Evolutionary conservation across 257 asterid species (phyloP).

Genomic region (Salvia hispanica): DNA sequence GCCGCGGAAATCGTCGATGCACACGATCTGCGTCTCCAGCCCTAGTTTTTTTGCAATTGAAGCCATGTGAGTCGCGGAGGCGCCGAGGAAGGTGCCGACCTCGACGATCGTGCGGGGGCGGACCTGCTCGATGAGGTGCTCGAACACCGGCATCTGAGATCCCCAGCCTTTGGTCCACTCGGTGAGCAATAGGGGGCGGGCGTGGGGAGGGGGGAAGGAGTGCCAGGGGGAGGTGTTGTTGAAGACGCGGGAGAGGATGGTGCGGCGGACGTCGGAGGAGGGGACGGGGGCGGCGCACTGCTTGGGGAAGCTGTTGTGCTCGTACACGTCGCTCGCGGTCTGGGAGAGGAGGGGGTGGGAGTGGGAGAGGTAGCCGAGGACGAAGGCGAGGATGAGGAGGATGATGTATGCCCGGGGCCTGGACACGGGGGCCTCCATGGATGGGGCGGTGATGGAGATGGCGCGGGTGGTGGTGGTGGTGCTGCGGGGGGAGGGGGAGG

Average conservation of each 20-base stretch:
- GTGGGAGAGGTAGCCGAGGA: slow-evolving; percentile 42
- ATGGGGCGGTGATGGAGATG: no score
- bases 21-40: slow-evolving; percentile 47
- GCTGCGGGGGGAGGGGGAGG: not conserved
- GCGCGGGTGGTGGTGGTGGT: slow-evolving; percentile 14
- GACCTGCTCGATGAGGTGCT: slow-evolving; percentile 48
- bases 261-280: slow-evolving; percentile 29
- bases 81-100: slow-evolving; percentile 67
- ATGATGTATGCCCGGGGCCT: slow-evolving; percentile 27
- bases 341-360: slow-evolving; percentile 24
- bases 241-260: slow-evolving; percentile 50
- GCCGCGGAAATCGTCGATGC: slow-evolving; percentile 77
- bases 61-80: slow-evolving; percentile 69
- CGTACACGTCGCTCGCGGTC: slow-evolving; percentile 24
- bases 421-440: no score
- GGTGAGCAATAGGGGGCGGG: slow-evolving; percentile 31
- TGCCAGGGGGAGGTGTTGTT: slow-evolving; percentile 59
- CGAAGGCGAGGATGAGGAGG: slow-evolving; percentile 32
- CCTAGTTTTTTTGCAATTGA: slow-evolving; percentile 43
- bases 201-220: slow-evolving; percentile 55
- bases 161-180: slow-evolving; percentile 65
- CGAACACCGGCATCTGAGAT: slow-evolving; percentile 58
- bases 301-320: slow-evolving; percentile 41
- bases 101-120: slow-evolving; percentile 58
- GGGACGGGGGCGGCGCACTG: slow-evolving; percentile 31